Conservation (phyloP, 257 asterid genomes). For the Solanum rostratum region DNA sequence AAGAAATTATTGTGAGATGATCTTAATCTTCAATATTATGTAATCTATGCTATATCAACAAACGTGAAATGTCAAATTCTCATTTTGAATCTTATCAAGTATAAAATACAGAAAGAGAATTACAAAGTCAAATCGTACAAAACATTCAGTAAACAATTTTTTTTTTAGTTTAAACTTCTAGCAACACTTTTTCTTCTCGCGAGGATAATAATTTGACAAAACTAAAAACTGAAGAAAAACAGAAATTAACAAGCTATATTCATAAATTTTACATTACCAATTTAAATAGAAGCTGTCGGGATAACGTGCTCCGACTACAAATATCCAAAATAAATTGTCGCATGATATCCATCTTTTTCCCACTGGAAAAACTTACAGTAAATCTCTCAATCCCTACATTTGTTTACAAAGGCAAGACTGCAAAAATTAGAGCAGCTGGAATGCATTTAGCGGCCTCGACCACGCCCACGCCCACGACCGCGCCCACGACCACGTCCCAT, state of each 20-base stretch:
- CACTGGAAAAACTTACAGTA: not conserved
- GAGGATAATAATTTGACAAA: not conserved
- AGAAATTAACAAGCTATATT: not conserved
- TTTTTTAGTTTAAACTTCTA: too few species aligned
- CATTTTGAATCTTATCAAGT: too few species aligned
- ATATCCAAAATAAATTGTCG: not conserved
- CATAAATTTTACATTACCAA: not conserved
- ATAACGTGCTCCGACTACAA: not conserved
- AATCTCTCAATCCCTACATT: constrained; percentile 11
- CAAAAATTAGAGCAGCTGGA: constrained; percentile 17
- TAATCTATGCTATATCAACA: not conserved
- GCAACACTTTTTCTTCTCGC: not conserved
- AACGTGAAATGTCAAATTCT: not conserved
- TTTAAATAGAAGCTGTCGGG: not conserved
- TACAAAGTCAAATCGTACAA: not conserved
- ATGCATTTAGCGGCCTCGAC: constrained; percentile 60
- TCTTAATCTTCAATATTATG: not conserved
- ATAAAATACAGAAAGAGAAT: not conserved
- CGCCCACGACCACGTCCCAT: constrained; percentile 87
- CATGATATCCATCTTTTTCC: not conserved
- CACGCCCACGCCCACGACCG: constrained; percentile 90
- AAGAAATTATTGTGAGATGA: too few species aligned
- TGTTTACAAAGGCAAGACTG: constrained; percentile 28
- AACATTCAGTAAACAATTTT: not conserved
- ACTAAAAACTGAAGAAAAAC: not conserved